phyloP scores from a whole-genome alignment of 2,329 filamentous ascomycete genomes.

The Penicillium sclerotiorum region DNA sequence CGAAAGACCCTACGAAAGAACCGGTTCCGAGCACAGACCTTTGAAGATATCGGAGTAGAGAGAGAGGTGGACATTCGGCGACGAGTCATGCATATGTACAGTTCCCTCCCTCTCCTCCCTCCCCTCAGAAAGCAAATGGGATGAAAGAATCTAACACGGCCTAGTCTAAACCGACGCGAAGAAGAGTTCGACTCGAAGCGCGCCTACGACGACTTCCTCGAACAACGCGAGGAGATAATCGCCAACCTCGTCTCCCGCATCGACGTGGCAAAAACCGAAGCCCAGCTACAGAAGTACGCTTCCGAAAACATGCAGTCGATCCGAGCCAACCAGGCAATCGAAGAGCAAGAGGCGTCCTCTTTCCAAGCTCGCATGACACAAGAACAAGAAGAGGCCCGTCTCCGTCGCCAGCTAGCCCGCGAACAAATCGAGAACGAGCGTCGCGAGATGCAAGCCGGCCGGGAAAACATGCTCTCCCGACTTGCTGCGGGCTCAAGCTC shows the following conservation, averaged over 20 bases:
- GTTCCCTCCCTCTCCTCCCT: constrained; percentile 5
- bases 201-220: constrained; percentile 91
- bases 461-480: constrained; percentile 70
- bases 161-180: constrained; percentile 82
- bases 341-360: constrained; percentile 50
- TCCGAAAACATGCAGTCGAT: constrained; percentile 68
- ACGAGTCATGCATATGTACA: constrained; percentile 66
- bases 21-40: constrained; percentile 84
- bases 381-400: constrained; percentile 67
- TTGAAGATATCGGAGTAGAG: constrained; percentile 84
- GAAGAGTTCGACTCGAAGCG: constrained; percentile 86
- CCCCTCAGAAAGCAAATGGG: background rate
- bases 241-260: constrained; percentile 79
- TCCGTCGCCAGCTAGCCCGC: constrained; percentile 64
- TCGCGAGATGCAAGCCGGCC: constrained; percentile 62
- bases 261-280: constrained; percentile 66
- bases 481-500: constrained; percentile 64
- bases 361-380: constrained; percentile 54
- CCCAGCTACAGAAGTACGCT: constrained; percentile 69
- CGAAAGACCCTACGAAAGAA: constrained; percentile 81
- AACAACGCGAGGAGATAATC: constrained; percentile 86
- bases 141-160: background rate
- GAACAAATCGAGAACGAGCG: constrained; percentile 73
- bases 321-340: constrained; percentile 52
- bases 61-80: constrained; percentile 89